Conservation (phyloP, 2,329 filamentous ascomycete species). For the Escovopsis sp. region DNA sequence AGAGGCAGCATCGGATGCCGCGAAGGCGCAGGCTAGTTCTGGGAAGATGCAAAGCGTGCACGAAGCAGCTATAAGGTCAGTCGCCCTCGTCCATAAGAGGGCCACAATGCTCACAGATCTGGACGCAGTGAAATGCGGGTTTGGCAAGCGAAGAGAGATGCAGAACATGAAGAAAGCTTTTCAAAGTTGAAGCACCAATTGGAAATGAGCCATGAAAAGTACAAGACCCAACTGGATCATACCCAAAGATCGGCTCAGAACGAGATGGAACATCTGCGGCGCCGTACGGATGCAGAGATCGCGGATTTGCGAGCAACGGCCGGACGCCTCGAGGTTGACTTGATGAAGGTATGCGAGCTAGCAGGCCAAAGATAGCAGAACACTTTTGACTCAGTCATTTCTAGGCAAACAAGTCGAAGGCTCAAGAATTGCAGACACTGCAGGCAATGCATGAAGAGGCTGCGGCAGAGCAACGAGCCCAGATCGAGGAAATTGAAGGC, state of each 20-base stretch:
- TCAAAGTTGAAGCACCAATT: slow-evolving; percentile 7
- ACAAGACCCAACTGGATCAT: slow-evolving; percentile 26
- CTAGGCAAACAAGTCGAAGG: slow-evolving; percentile 44
- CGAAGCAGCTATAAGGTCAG: slow-evolving; percentile 37
- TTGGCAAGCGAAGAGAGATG: slow-evolving; percentile 15
- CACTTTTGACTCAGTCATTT: neutral
- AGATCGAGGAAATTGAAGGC: slow-evolving; percentile 13
- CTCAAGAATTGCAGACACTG: slow-evolving; percentile 43
- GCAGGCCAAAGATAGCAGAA: neutral
- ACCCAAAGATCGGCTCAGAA: slow-evolving; percentile 32
- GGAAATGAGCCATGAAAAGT: slow-evolving; percentile 12
- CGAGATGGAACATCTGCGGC: slow-evolving; percentile 33
- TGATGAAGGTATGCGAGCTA: slow-evolving; percentile 36
- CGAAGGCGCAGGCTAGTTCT: slow-evolving; percentile 17
- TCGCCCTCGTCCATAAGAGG: neutral
- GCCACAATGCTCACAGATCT: slow-evolving; percentile 4
- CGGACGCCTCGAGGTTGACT: slow-evolving; percentile 44
- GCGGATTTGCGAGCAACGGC: slow-evolving; percentile 48
- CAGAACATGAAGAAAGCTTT: slow-evolving; percentile 12
- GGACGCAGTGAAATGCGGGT: slow-evolving; percentile 16
- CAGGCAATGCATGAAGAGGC: slow-evolving; percentile 23
- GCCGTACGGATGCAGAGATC: slow-evolving; percentile 43
- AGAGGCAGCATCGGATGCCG: slow-evolving; percentile 18
- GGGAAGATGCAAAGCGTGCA: slow-evolving; percentile 14
- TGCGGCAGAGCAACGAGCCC: slow-evolving; percentile 22